Evolutionary conservation across 2,329 filamentous ascomycete genomes (phyloP).

Genomic region (Grosmannia serpens): DNA sequence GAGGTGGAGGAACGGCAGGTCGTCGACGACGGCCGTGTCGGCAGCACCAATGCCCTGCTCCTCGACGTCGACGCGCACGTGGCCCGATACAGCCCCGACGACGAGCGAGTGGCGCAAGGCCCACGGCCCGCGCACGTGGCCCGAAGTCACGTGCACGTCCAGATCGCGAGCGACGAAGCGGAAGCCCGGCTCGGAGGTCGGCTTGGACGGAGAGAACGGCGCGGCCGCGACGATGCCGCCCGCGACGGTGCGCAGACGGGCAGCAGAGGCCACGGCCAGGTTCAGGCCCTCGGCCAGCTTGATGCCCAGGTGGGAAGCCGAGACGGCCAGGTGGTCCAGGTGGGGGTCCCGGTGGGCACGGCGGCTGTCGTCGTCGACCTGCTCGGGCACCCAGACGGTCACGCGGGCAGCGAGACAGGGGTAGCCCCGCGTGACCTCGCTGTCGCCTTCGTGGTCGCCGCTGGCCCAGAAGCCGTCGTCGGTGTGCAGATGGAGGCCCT

Average conservation of each 20-base stretch:
- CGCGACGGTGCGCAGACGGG: constrained; percentile 23
- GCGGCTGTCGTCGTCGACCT: background rate
- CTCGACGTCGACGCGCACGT: constrained; percentile 25
- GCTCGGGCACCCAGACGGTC: constrained; percentile 33
- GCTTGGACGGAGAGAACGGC: background rate
- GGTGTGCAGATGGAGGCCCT: constrained; percentile 24
- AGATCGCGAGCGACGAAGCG: background rate
- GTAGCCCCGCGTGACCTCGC: background rate
- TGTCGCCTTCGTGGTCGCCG: background rate
- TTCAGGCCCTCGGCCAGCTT: constrained; percentile 28
- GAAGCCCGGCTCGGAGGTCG: background rate
- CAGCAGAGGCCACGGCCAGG: constrained; percentile 18
- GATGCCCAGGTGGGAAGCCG: constrained; percentile 27
- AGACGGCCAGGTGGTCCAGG: constrained; percentile 26
- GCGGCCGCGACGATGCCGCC: constrained; percentile 16
- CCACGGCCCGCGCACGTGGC: constrained; percentile 34
- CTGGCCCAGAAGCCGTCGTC: constrained; percentile 3
- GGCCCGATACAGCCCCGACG: constrained; percentile 32
- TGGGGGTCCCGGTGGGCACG: too few relatives aligned
- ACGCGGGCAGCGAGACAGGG: constrained; percentile 37
- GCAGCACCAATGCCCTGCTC: constrained; percentile 10
- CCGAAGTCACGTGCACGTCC: constrained; percentile 23
- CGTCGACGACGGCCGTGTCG: constrained; percentile 17
- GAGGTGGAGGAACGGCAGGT: constrained; percentile 29
- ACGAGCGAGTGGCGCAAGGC: constrained; percentile 37